These are phyloP conservation scores for Echinochloa phyllopogon DNA, from an alignment of 176 grass and related monocot species.

Conservation along the genomic window DNA sequence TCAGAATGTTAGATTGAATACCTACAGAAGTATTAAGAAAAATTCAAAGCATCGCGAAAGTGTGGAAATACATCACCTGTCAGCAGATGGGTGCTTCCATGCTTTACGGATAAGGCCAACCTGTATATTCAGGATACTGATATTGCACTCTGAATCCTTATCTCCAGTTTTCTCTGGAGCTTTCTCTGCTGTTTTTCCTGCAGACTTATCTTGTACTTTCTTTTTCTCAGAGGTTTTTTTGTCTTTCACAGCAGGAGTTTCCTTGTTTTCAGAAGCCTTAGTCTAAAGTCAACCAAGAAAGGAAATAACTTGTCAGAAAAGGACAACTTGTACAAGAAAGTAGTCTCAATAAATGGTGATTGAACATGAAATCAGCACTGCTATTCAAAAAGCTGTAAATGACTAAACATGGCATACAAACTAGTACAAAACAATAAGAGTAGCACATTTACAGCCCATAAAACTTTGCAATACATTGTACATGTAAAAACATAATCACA, in stretches of 20 bases:
- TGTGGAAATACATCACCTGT: constrained; percentile 61
- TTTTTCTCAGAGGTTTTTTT: constrained; percentile 73
- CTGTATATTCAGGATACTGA: constrained; percentile 89
- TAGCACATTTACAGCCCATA: not conserved
- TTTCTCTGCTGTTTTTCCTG: constrained; percentile 66
- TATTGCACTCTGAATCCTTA: constrained; percentile 84
- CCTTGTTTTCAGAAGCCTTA: constrained; percentile 60
- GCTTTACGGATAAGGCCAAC: constrained; percentile 86
- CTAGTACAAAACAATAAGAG: not conserved
- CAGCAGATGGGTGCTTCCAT: constrained; percentile 97
- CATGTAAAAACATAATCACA: constrained; percentile 18
- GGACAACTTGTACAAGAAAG: not conserved
- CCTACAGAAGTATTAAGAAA: not conserved
- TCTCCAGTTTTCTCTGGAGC: constrained; percentile 60
- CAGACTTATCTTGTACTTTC: constrained; percentile 57
- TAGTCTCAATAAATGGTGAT: not conserved
- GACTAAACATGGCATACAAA: not conserved
- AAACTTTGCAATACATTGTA: not conserved
- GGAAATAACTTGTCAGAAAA: constrained; percentile 18
- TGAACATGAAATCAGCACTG: constrained; percentile 30
- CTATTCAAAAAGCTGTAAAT: not conserved
- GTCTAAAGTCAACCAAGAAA: constrained; percentile 51
- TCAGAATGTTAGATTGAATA: constrained; percentile 6
- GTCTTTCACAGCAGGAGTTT: constrained; percentile 47
- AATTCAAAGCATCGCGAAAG: not conserved